A percentile compares a stretch with the other conserved stretches of the same genome.
phyloP scores from a whole-genome alignment of 352 stramenopile genomes.

The Pythium plurisporium region DNA sequence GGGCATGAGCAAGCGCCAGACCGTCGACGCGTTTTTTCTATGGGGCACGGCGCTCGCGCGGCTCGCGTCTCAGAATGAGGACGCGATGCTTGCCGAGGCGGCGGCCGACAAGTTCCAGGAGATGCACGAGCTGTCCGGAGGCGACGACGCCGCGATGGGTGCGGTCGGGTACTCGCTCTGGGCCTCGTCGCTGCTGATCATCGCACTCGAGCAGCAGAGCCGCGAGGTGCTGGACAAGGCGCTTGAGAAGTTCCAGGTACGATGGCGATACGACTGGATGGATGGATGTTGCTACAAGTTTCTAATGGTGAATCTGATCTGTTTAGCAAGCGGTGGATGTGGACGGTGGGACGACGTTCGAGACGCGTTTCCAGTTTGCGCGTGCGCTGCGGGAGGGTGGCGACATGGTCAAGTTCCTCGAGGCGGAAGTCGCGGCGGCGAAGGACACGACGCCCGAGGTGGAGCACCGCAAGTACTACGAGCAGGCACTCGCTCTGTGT shows the following conservation, averaged over 20 bases:
- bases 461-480: conserved; percentile 22
- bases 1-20: conserved; percentile 41
- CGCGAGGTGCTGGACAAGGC: conserved; percentile 51
- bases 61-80: conserved; percentile 69
- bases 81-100: conserved; percentile 63
- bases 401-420: conserved; percentile 59
- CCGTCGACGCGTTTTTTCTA: conserved; percentile 73
- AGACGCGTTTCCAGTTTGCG: conserved; percentile 74
- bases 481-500: conserved; percentile 28
- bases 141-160: conserved; percentile 57
- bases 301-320: too few species aligned
- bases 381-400: conserved; percentile 71
- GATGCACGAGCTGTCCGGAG: conserved; percentile 48
- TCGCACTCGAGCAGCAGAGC: conserved; percentile 66
- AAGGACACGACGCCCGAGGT: not conserved
- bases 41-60: conserved; percentile 76
- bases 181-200: conserved; percentile 69
- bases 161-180: conserved; percentile 76
- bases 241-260: conserved; percentile 53
- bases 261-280: not conserved
- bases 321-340: conserved; percentile 63
- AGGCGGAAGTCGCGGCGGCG: conserved; percentile 12
- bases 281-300: too few species aligned
- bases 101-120: conserved; percentile 81
- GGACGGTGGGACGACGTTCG: conserved; percentile 76